phyloP scores from a whole-genome alignment of 306 rosid species.

The Sesbania bispinosa region DNA sequence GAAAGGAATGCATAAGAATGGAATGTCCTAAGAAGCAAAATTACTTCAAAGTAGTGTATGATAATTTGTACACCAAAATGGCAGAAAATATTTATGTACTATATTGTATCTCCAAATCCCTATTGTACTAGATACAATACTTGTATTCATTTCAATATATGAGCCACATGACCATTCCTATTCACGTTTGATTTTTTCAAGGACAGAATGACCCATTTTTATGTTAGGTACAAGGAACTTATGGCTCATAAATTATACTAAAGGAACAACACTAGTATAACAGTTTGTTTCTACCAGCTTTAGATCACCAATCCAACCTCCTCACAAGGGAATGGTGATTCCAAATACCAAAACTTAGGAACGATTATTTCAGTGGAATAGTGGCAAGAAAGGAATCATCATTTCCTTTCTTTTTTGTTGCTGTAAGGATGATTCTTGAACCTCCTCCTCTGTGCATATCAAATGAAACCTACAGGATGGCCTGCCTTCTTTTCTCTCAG shows the following conservation, averaged over 20 bases:
- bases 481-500: not conserved
- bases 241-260: not conserved
- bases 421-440: too few relatives aligned
- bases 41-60: not conserved
- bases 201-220: not conserved
- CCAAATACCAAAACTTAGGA: too few relatives aligned
- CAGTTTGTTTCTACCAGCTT: not conserved
- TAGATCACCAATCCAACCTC: too few relatives aligned
- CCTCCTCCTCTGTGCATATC: too few relatives aligned
- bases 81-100: not conserved
- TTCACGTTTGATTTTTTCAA: not conserved
- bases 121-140: not conserved
- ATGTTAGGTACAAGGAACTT: too few relatives aligned
- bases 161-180: not conserved
- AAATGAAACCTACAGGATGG: too few relatives aligned
- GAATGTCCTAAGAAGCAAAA: not conserved
- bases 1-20: not conserved
- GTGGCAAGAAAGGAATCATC: too few relatives aligned
- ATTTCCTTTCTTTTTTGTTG: too few relatives aligned
- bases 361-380: too few relatives aligned
- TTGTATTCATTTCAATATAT: not conserved
- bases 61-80: not conserved
- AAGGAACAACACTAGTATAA: not conserved
- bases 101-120: not conserved
- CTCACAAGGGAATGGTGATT: too few relatives aligned